These are phyloP conservation scores for Malus asiatica DNA, from an alignment of 306 rosid genomes.

Conservation along the genomic window DNA sequence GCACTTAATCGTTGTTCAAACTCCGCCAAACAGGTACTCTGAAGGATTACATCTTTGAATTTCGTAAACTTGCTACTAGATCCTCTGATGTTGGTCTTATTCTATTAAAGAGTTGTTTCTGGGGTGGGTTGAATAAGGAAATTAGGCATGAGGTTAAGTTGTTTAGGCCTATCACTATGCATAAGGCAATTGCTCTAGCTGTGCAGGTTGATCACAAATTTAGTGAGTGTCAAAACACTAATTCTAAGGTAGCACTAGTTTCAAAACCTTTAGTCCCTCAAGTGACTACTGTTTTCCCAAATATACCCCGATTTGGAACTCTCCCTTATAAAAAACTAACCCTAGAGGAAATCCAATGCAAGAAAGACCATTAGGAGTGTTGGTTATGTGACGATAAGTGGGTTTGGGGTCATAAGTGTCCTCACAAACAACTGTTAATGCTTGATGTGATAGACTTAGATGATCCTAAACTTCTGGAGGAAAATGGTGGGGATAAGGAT, in stretches of 20 bases:
- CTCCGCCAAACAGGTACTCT: background rate
- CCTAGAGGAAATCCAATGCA: background rate
- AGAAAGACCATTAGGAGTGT: background rate
- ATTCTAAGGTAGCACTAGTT: too few relatives aligned
- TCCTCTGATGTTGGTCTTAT: background rate
- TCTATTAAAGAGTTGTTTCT: background rate
- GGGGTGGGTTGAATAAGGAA: background rate
- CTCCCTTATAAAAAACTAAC: background rate
- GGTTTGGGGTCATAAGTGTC: background rate
- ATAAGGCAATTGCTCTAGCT: background rate
- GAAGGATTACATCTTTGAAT: background rate
- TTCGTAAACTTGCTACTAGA: background rate
- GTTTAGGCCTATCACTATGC: too few relatives aligned
- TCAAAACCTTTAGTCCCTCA: too few relatives aligned
- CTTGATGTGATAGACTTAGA: background rate
- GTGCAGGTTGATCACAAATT: background rate
- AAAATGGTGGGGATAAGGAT: too few relatives aligned
- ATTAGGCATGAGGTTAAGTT: background rate
- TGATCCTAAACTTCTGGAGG: background rate
- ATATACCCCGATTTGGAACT: background rate
- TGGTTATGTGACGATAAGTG: background rate
- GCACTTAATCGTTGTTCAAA: too few relatives aligned
- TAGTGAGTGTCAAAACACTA: too few relatives aligned
- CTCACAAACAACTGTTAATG: too few relatives aligned
- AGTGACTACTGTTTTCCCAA: too few relatives aligned